phyloP scores from a whole-genome alignment of 1,139 yeast genomes.

The Eremothecium sinecaudum region DNA sequence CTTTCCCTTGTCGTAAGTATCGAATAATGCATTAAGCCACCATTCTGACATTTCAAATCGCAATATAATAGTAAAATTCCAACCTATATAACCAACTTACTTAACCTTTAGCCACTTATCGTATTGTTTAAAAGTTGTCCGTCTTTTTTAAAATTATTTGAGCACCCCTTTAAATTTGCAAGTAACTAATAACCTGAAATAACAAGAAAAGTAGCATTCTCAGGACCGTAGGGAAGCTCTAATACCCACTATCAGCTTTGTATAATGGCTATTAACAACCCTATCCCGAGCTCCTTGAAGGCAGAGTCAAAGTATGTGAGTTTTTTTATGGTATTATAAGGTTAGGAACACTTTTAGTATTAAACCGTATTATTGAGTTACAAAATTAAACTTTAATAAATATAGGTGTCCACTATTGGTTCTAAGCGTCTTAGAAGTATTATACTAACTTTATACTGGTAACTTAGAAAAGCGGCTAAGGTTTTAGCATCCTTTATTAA shows the following conservation, averaged over 20 bases:
- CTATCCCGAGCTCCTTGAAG: conserved; percentile 82
- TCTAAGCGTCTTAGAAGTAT: too few species aligned
- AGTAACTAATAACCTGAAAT: too few species aligned
- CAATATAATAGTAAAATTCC: too few species aligned
- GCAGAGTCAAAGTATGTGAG: conserved; percentile 72
- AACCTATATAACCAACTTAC: too few species aligned
- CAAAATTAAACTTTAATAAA: too few species aligned
- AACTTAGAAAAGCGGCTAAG: conserved; percentile 79
- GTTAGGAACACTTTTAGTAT: too few species aligned
- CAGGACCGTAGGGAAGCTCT: neutral
- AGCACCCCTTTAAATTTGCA: too few species aligned
- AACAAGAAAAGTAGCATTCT: too few species aligned
- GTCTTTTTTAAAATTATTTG: too few species aligned
- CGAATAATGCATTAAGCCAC: conserved; percentile 3
- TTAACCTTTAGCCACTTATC: too few species aligned
- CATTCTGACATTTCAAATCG: conserved; percentile 1
- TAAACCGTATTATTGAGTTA: neutral
- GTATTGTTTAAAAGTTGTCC: too few species aligned
- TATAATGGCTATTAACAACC: conserved; percentile 75
- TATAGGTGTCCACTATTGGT: too few species aligned
- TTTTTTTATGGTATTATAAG: neutral
- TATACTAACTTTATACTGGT: conserved; percentile 1
- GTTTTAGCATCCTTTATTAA: conserved; percentile 81
- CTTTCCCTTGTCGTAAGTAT: conserved; percentile 2
- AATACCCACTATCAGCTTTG: conserved; percentile 1